Base-by-base conservation (phyloP, 805 yeast species). In the Candida morakotiae region DNA sequence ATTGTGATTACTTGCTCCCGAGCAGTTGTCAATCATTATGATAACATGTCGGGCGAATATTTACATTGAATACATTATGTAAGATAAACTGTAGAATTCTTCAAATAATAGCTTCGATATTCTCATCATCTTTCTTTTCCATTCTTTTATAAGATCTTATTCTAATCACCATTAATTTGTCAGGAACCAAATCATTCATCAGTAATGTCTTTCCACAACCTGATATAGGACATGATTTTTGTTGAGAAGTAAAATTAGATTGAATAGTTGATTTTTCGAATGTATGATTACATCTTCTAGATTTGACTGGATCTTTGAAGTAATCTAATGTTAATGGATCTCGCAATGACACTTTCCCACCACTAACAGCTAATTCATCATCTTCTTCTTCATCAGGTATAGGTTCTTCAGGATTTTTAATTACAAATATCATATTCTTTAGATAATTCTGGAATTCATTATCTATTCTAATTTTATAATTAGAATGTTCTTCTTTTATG, bases 341-440 rank as follows among this genome's bases (percentile, higher is more conserved):
- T 18, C 65, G 70, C 40, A 85, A 52, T 32, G 80, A 77, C n/a
- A 85, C 63, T 25, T 62, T 73, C 26, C 93, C 93, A 39, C 93
- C 94, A 8, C 75, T 77, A 5, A 84, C 71, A 28, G 70, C 75
- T 22, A 84, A 31, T 16, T 81, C 91, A 16, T 80, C 86, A 26
- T 75, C 81, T 10, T 68, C 79, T 1, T 53, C 59, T 5, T 57
- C 67, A 11, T 65, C 72, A 0, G 87, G 86, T 14, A 83, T 48
- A 5, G 85, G 81, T 20, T 75, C 75, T 21, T 73, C 73, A 0
- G 93, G 93, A 43, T 79, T 67, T 2, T 67, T 56, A 13, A 79
- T 50, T 5, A 83, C 71, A 48, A 75, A 73, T 1, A 69, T 22
- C 21, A 22, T 7, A 20, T 30, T 15, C 8, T 37, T 38, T 22